Conservation (phyloP, 2,329 filamentous ascomycete genomes). For the Teratosphaeria zuluensis region DNA sequence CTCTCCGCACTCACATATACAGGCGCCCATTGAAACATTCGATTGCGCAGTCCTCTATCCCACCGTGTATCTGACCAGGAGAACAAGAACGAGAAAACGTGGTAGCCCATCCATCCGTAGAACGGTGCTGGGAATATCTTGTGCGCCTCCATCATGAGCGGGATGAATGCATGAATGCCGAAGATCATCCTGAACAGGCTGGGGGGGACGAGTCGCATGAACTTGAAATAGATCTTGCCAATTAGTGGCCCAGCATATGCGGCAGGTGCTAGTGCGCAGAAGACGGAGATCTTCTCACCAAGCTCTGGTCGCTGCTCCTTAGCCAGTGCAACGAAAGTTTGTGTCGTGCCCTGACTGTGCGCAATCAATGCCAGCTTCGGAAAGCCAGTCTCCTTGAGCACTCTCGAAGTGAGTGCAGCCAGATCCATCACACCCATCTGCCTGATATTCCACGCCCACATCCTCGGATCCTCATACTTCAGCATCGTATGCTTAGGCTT, state of each 20-base stretch:
- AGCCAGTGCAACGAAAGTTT: conserved; percentile 77
- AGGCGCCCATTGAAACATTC: conserved; percentile 87
- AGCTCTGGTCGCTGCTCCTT: conserved; percentile 84
- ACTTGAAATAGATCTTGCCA: conserved; percentile 80
- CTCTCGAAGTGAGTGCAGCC: conserved; percentile 67
- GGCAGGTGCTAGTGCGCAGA: conserved; percentile 83
- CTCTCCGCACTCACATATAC: conserved; percentile 83
- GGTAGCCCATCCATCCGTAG: conserved; percentile 77
- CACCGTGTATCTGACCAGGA: conserved; percentile 76
- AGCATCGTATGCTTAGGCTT: conserved; percentile 65
- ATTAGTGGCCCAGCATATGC: conserved; percentile 83
- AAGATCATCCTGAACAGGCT: conserved; percentile 71
- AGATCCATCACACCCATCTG: conserved; percentile 90
- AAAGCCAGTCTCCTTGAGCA: conserved; percentile 74
- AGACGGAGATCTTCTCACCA: conserved; percentile 72
- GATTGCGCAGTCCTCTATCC: conserved; percentile 67
- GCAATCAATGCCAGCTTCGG: conserved; percentile 71
- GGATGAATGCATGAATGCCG: conserved; percentile 88
- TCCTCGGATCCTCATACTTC: conserved; percentile 65
- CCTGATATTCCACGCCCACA: conserved; percentile 95
- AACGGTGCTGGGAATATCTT: conserved; percentile 51
- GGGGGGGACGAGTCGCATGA: conserved; percentile 74
- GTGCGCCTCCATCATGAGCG: conserved; percentile 84
- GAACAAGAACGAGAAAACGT: conserved; percentile 83
- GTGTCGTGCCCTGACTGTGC: conserved; percentile 85